Percentiles rank a stretch among this genome's conserved stretches.
These are phyloP conservation scores for Piloderma croceum DNA, from an alignment of 768 basidiomycete species.

Conservation along the genomic window DNA sequence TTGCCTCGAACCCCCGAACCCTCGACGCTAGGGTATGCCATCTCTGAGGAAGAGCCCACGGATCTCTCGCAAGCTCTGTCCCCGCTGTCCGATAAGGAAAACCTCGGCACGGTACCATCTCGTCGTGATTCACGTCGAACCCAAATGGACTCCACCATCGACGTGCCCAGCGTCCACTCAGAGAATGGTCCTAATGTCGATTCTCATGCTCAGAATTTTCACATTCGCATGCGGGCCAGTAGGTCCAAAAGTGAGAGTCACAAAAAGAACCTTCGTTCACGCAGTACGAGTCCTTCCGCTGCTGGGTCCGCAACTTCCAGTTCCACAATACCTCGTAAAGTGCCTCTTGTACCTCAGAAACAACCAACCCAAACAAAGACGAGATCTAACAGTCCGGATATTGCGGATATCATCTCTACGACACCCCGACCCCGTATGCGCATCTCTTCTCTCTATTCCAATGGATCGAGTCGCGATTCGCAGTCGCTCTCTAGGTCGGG, in stretches of 20 bases:
- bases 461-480: slow-evolving; percentile 17
- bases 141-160: slow-evolving; percentile 12
- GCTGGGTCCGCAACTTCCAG: background rate
- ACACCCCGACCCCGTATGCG: slow-evolving; percentile 30
- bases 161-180: slow-evolving; percentile 8
- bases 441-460: slow-evolving; percentile 7
- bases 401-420: slow-evolving; percentile 33
- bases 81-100: slow-evolving; percentile 5
- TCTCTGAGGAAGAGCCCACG: slow-evolving; percentile 6
- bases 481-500: slow-evolving; percentile 19
- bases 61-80: slow-evolving; percentile 4
- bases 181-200: slow-evolving; percentile 13
- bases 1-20: slow-evolving; percentile 17
- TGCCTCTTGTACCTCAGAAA: background rate
- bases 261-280: slow-evolving; percentile 14
- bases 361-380: background rate
- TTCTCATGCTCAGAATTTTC: slow-evolving; percentile 12
- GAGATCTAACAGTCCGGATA: slow-evolving; percentile 30
- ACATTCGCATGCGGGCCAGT: slow-evolving; percentile 15
- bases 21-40: slow-evolving; percentile 7
- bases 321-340: background rate
- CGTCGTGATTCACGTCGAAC: slow-evolving; percentile 4
- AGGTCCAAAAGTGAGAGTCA: slow-evolving; percentile 23
- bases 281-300: slow-evolving; percentile 2
- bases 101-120: background rate